Conservation (phyloP, 75 land plant genomes). For the Gnetum montanum region DNA sequence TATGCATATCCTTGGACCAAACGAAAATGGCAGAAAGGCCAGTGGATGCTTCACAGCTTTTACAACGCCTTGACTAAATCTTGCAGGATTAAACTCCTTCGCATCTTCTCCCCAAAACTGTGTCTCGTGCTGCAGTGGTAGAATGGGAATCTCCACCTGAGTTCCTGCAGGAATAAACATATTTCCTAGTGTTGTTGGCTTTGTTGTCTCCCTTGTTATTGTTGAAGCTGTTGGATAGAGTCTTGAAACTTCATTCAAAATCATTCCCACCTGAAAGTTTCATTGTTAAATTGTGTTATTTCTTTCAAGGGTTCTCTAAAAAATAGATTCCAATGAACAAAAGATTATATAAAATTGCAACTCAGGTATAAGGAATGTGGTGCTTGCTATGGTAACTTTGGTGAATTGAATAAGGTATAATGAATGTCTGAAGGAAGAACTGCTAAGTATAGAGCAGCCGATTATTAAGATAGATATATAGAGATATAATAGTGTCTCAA, state of each 20-base stretch:
- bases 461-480: no score
- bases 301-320: no score
- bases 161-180: constrained; percentile 5
- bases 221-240: constrained; percentile 23
- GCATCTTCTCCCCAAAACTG: constrained; percentile 33
- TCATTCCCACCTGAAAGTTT: constrained; percentile 31
- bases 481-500: no score
- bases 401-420: no score
- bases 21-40: constrained; percentile 49
- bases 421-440: no score
- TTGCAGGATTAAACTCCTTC: constrained; percentile 17
- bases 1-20: constrained; percentile 45
- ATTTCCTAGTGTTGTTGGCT: constrained; percentile 11
- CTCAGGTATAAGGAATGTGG: no score
- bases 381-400: no score
- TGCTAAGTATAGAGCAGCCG: no score
- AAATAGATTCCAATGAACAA: no score
- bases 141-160: constrained; percentile 11
- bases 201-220: constrained; percentile 5
- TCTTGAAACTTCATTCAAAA: constrained; percentile 23
- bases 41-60: constrained; percentile 9
- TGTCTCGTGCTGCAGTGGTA: constrained; percentile 16
- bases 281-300: no score
- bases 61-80: constrained; percentile 12
- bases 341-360: no score